Conservation (phyloP, 306 rosid genomes). For the Pterocarpus santalinus region DNA sequence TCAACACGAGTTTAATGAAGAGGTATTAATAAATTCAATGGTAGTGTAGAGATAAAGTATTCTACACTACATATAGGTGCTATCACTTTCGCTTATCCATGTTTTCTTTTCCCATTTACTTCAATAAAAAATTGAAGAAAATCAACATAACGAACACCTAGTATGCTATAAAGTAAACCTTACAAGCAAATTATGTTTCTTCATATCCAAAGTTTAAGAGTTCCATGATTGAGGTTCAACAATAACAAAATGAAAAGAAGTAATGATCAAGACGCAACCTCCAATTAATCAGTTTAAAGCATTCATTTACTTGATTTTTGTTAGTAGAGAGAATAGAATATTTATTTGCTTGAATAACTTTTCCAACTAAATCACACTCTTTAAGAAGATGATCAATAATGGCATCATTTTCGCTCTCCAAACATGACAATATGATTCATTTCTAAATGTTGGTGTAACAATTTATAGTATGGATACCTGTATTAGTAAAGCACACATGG, state of each 20-base stretch:
- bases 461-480: slow-evolving; percentile 94
- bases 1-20: slow-evolving; percentile 30
- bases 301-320: slow-evolving; percentile 61
- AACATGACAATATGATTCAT: slow-evolving; percentile 81
- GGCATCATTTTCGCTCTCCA: slow-evolving; percentile 82
- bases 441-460: slow-evolving; percentile 92
- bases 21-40: not conserved
- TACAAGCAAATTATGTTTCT: not conserved
- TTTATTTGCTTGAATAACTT: slow-evolving; percentile 77
- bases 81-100: slow-evolving; percentile 28
- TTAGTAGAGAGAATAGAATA: slow-evolving; percentile 70
- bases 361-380: slow-evolving; percentile 86
- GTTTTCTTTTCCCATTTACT: not conserved
- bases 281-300: slow-evolving; percentile 36
- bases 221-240: not conserved
- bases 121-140: slow-evolving; percentile 25
- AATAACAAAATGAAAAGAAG: not conserved
- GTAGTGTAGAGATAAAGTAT: slow-evolving; percentile 12
- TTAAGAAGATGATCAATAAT: slow-evolving; percentile 80
- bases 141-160: not conserved
- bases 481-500: slow-evolving; percentile 45
- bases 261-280: slow-evolving; percentile 35
- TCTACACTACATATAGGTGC: slow-evolving; percentile 4
- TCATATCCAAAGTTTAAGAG: not conserved
- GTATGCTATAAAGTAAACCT: not conserved